Evolutionary conservation across 2,329 filamentous ascomycete genomes (phyloP), one percentile per base, ranked within the genome.

Genomic region (Aspergillus proliferans): DNA sequence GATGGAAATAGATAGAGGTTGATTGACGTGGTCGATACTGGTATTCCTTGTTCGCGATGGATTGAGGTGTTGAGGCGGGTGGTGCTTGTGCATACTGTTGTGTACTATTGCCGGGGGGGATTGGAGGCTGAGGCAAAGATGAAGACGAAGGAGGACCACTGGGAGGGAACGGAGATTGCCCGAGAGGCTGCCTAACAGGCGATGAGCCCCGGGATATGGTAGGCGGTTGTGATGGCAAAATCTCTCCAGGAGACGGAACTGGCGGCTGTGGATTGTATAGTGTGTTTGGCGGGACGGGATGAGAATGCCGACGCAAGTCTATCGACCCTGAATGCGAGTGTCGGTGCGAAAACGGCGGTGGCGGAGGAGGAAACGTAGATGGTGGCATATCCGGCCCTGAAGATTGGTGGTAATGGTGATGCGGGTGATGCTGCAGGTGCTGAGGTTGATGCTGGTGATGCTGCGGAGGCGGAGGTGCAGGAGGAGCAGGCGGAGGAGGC

Each of bases 1-100:
- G 88, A 64, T 95, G 88, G 66, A 95, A 95, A 68, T 88, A 93
- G 43, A 95, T 87, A 19, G 85, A 86, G 38, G 86, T 88, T 15
- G 82, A 79, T 54, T 84, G 76, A 41, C 81, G 71, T 43, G 83
- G 38, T 19, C 38, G 81, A 57, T 86, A 57, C 12, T 49, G 79
- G 59, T 84, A 81, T 51, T 79, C 77, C 42, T 71, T 65, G 36
- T 76, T 70, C 6, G 74, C 70, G 47, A 82, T 78, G 36, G 71
- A 68, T 64, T 72, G 79, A 60, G 74, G 76, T 61, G 76, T 79
- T 62, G 73, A 76, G 14, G 64, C 65, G 30, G 63, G 56, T n/a
- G 67, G 58, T 5, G 62, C 54, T 62, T 71, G 43, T 14, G 58
- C 60, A 48, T 61, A 59, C 47, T 61, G 58, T 48, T 61, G 58